These are phyloP conservation scores for Plectosphaerella plurivora DNA, from an alignment of 2,329 filamentous ascomycete genomes.

Conservation along the genomic window DNA sequence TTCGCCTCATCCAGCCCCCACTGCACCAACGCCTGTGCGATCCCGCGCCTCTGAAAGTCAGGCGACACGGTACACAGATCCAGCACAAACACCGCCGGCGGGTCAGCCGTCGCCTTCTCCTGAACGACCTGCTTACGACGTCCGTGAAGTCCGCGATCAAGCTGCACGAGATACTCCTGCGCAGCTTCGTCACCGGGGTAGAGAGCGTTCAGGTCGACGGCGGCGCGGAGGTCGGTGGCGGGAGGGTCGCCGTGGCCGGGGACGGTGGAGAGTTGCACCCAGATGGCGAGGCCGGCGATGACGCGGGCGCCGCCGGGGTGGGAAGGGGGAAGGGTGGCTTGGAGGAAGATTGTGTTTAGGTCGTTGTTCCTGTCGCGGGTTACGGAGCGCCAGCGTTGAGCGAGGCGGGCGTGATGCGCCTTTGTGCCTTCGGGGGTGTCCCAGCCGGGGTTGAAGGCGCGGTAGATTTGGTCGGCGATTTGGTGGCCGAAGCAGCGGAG, in stretches of 20 bases:
- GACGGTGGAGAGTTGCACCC: conserved; percentile 46
- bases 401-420: conserved; percentile 29
- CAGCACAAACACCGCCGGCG: conserved; percentile 44
- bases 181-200: conserved; percentile 38
- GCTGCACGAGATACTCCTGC: conserved; percentile 40
- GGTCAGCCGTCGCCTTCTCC: conserved; percentile 33
- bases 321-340: conserved; percentile 40
- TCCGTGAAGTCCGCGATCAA: conserved; percentile 36
- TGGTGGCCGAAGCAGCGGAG: conserved; percentile 42
- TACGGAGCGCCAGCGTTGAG: conserved; percentile 33
- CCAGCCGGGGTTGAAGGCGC: conserved; percentile 49
- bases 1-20: conserved; percentile 41
- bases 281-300: conserved; percentile 51
- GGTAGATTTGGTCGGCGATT: conserved; percentile 45
- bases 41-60: conserved; percentile 43
- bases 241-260: conserved; percentile 40
- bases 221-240: conserved; percentile 23
- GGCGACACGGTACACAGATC: conserved; percentile 50
- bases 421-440: conserved; percentile 40
- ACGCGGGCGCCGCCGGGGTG: conserved; percentile 14
- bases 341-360: conserved; percentile 47
- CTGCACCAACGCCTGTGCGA: conserved; percentile 38
- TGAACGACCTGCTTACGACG: conserved; percentile 35
- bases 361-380: conserved; percentile 37
- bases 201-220: conserved; percentile 26